Evolutionary conservation across 805 yeast genomes (phyloP).

Genomic region (Yarrowia sp.): DNA sequence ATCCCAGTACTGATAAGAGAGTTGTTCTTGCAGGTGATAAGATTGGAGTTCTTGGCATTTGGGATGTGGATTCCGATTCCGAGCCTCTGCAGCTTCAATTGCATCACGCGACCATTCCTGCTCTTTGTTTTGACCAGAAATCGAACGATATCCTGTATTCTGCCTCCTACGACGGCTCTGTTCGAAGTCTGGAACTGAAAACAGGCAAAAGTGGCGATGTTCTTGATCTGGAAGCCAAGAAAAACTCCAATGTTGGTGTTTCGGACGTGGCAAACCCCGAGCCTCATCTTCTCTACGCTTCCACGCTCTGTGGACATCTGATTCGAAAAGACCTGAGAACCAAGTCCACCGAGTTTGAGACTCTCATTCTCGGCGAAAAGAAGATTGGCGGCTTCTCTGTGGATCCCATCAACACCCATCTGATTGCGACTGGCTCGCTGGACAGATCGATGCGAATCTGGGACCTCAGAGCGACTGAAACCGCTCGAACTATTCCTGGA

Average conservation of each 20-base stretch:
- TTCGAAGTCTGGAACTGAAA: conserved; percentile 72
- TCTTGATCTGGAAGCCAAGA: conserved; percentile 57
- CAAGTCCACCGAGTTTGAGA: conserved; percentile 48
- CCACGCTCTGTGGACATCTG: conserved; percentile 83
- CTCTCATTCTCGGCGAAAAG: conserved; percentile 79
- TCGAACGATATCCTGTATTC: conserved; percentile 66
- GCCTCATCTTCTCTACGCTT: conserved; percentile 66
- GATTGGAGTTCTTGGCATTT: conserved; percentile 82
- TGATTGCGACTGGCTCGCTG: conserved; percentile 85
- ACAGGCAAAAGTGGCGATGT: conserved; percentile 66
- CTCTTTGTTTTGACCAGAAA: conserved; percentile 61
- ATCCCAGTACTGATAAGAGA: conserved; percentile 70
- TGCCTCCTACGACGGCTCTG: conserved; percentile 86
- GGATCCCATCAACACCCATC: conserved; percentile 69
- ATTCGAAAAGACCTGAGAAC: conserved; percentile 74
- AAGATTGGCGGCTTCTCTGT: conserved; percentile 89
- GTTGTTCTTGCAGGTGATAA: conserved; percentile 88
- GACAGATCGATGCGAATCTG: conserved; percentile 85
- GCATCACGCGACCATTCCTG: conserved; percentile 77
- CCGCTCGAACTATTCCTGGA: conserved; percentile 40
- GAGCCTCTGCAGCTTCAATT: conserved; percentile 64
- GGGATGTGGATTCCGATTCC: conserved; percentile 67
- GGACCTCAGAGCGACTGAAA: conserved; percentile 70
- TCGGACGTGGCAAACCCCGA: conserved; percentile 74
- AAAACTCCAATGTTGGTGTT: conserved; percentile 60